Conservation (phyloP, 176 grass and related monocot species). For the Carex littledalei region DNA sequence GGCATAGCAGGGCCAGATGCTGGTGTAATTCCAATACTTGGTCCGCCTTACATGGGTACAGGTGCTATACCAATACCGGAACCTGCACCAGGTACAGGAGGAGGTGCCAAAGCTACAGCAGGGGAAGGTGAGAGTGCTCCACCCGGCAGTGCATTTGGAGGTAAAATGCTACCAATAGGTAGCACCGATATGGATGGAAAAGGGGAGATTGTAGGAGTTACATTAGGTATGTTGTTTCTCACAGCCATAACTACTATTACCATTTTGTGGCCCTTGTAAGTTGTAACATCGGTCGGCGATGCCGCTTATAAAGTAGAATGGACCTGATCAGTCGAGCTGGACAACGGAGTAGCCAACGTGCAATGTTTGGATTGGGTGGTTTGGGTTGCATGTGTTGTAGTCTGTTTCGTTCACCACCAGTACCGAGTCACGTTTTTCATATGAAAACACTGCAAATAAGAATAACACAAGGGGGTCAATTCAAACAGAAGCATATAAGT, state of each 20-base stretch:
- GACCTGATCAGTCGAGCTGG: conserved; percentile 45
- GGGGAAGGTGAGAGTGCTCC: not conserved
- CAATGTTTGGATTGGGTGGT: conserved; percentile 30
- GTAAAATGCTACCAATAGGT: not conserved
- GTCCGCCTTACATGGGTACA: not conserved
- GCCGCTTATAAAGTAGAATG: conserved; percentile 82
- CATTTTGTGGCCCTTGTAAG: conserved; percentile 66
- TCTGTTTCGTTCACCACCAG: conserved; percentile 54
- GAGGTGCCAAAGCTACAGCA: not conserved
- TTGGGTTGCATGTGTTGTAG: conserved; percentile 44
- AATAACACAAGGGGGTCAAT: not conserved
- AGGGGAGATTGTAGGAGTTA: not conserved
- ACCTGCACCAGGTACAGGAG: not conserved
- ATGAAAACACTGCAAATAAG: conserved; percentile 54
- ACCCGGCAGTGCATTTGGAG: not conserved
- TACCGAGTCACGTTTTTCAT: conserved; percentile 36
- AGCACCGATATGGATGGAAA: conserved; percentile 4
- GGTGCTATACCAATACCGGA: not conserved
- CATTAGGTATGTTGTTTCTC: not conserved
- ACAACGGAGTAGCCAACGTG: conserved; percentile 40
- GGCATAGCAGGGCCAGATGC: not conserved
- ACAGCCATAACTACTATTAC: conserved; percentile 54
- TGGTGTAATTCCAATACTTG: not conserved
- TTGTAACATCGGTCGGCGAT: conserved; percentile 43
- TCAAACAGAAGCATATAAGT: not conserved